Conservation (phyloP, 805 yeast genomes). For the Candida sakaeoensis region DNA sequence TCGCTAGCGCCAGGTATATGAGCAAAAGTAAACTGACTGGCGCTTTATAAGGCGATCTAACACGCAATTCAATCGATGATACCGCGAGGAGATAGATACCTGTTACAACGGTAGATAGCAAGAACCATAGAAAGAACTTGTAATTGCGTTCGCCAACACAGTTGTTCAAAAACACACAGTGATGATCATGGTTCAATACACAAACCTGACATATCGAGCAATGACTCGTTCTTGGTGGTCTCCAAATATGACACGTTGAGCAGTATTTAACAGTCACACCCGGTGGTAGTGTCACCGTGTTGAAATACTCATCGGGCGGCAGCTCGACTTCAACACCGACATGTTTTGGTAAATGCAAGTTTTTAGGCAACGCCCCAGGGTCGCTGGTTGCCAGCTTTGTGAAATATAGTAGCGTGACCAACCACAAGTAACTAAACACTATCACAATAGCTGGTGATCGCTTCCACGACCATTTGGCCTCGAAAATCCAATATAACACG, state of each 20-base stretch:
- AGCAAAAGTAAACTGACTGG: slow-evolving; percentile 50
- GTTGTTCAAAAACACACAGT: slow-evolving; percentile 58
- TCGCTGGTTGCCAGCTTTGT: slow-evolving; percentile 52
- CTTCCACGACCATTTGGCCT: slow-evolving; percentile 54
- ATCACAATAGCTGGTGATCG: slow-evolving; percentile 55
- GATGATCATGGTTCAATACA: slow-evolving; percentile 65
- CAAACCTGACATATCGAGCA: slow-evolving; percentile 70
- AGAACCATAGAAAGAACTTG: slow-evolving; percentile 32
- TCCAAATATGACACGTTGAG: slow-evolving; percentile 52
- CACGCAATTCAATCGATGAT: slow-evolving; percentile 20
- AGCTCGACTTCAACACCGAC: slow-evolving; percentile 12
- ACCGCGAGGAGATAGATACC: slow-evolving; percentile 17
- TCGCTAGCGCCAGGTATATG: slow-evolving; percentile 41
- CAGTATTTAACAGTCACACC: slow-evolving; percentile 56
- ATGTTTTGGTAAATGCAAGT: slow-evolving; percentile 48
- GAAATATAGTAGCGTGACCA: slow-evolving; percentile 44
- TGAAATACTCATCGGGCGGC: slow-evolving; percentile 59
- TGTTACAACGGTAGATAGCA: slow-evolving; percentile 18
- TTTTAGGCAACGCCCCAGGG: slow-evolving; percentile 69
- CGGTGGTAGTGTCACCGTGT: slow-evolving; percentile 45
- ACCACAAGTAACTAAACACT: slow-evolving; percentile 57
- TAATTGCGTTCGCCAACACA: slow-evolving; percentile 41
- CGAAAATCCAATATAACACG: slow-evolving; percentile 48
- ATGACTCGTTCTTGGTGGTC: slow-evolving; percentile 68
- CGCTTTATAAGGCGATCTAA: slow-evolving; percentile 14